These are phyloP conservation scores for Aegilops bicornis DNA, from an alignment of 176 grass and related monocot genomes.

Conservation along the genomic window DNA sequence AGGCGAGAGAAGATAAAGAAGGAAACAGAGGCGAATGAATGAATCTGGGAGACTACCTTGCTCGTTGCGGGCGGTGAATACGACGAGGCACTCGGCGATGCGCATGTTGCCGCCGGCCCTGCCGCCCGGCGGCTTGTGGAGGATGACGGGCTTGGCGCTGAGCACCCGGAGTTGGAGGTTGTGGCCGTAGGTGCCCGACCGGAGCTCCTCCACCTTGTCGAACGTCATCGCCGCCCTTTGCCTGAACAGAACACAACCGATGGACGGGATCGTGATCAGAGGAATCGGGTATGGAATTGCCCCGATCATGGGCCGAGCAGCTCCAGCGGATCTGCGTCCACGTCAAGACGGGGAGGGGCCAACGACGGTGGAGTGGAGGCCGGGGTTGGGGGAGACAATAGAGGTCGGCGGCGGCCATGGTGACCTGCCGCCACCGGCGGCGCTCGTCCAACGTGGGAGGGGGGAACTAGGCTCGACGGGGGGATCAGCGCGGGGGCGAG, in stretches of 20 bases:
- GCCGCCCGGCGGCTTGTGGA: slow-evolving; percentile 12
- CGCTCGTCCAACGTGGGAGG: no score
- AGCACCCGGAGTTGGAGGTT: slow-evolving; percentile 66
- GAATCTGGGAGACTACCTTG: slow-evolving; percentile 45
- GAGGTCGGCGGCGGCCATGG: no score
- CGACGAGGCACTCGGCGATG: slow-evolving; percentile 79
- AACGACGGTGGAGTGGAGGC: no score
- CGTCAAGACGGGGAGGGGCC: no score
- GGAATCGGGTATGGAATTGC: no score
- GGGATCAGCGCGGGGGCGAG: no score
- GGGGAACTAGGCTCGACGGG: no score
- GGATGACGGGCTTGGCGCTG: slow-evolving; percentile 45
- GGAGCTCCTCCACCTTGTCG: slow-evolving; percentile 70
- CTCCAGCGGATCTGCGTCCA: no score
- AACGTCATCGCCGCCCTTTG: slow-evolving; percentile 26
- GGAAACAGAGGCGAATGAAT: no score
- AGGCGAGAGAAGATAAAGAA: neutral
- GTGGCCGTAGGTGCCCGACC: slow-evolving; percentile 57
- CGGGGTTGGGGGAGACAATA: no score
- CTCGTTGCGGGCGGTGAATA: slow-evolving; percentile 79
- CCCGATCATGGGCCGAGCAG: no score
- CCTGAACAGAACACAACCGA: neutral
- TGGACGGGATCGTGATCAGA: neutral
- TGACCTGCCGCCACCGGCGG: no score
- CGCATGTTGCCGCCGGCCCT: slow-evolving; percentile 51